Evolutionary conservation across 2,329 filamentous ascomycete genomes (phyloP).

Genomic region (Penicillium hesseltinei): DNA sequence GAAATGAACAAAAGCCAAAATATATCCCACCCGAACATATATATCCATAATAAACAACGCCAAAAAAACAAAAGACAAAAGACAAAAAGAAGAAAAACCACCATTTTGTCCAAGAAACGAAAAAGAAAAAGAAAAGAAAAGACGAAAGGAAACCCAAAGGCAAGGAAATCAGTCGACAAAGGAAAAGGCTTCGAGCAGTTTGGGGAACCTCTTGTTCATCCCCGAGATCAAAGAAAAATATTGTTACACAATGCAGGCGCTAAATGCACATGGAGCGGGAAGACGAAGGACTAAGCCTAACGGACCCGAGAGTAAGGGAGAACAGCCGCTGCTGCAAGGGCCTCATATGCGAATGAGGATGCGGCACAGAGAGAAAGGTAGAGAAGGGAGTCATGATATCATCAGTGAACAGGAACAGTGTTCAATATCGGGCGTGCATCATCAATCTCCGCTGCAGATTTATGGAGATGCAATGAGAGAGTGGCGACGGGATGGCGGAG

Average conservation of each 20-base stretch:
- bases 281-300: conserved; percentile 11
- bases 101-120: conserved; percentile 14
- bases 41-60: conserved; percentile 18
- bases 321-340: conserved; percentile 3
- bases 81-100: conserved; percentile 4
- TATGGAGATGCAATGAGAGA: conserved; percentile 30
- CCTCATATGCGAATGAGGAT: background rate
- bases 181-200: conserved; percentile 12
- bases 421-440: background rate
- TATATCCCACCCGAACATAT: conserved; percentile 12
- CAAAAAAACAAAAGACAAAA: conserved; percentile 10
- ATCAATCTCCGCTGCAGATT: conserved; percentile 9
- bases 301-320: conserved; percentile 8
- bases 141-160: background rate
- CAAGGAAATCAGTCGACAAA: conserved; percentile 13
- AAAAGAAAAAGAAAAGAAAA: background rate
- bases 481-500: conserved; percentile 27
- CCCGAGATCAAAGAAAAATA: conserved; percentile 18
- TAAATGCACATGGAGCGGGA: conserved; percentile 26
- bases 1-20: conserved; percentile 5
- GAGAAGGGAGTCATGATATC: conserved; percentile 12
- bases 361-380: background rate
- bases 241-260: conserved; percentile 31
- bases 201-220: conserved; percentile 5
- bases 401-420: conserved; percentile 7